Evolutionary conservation across 1,284 basidiomycete genomes (phyloP).

Genomic region (Ustilago xerochloae): DNA sequence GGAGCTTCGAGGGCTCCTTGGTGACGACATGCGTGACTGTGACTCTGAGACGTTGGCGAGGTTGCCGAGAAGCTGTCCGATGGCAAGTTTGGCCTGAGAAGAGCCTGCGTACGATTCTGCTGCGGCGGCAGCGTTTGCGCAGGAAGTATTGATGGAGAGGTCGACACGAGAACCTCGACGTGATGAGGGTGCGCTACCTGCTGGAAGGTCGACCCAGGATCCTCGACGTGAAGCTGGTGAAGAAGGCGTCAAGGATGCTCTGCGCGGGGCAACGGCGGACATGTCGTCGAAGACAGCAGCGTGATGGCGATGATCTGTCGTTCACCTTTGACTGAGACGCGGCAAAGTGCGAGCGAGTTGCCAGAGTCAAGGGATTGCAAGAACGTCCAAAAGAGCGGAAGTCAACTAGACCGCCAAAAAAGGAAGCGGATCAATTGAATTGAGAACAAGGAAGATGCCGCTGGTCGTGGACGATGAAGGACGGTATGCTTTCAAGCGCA

Average conservation of each 20-base stretch:
- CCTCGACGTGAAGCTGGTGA: slow-evolving; percentile 40
- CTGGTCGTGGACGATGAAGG: no score
- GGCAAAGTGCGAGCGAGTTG: background rate
- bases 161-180: slow-evolving; percentile 35
- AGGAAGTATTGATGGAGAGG: slow-evolving; percentile 15
- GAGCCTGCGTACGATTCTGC: slow-evolving; percentile 6
- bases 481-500: no score
- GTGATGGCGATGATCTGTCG: background rate
- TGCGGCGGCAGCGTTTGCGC: background rate
- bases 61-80: slow-evolving; percentile 32
- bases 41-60: slow-evolving; percentile 24
- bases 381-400: no score
- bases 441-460: no score
- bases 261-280: slow-evolving; percentile 36
- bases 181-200: slow-evolving; percentile 19
- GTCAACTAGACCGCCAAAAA: no score
- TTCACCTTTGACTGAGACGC: background rate
- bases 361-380: background rate
- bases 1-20: slow-evolving; percentile 17
- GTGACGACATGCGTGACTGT: slow-evolving; percentile 22
- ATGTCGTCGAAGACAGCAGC: slow-evolving; percentile 16
- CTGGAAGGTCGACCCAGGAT: slow-evolving; percentile 34
- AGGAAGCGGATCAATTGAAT: no score
- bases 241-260: slow-evolving; percentile 39
- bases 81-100: slow-evolving; percentile 22